Evolutionary conservation across 371 early-diverging fungal genomes (phyloP).

Genomic region (Haplosporangium sp.): DNA sequence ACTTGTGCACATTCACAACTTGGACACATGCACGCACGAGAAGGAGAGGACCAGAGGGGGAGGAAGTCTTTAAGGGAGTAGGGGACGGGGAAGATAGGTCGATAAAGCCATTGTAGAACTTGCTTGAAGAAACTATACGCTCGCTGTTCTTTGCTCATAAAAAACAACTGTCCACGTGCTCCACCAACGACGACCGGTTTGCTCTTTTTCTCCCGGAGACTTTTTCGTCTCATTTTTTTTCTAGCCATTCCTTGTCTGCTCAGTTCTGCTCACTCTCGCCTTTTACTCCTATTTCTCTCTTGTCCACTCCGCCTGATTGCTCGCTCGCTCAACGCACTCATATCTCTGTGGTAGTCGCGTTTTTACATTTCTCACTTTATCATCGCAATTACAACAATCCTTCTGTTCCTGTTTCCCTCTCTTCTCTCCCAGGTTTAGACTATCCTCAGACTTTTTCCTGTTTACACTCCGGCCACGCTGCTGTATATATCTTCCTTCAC

Average conservation of each 20-base stretch:
- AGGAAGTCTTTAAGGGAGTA: conserved; percentile 2
- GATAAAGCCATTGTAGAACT: conserved; percentile 3
- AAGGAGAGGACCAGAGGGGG: conserved; percentile 6
- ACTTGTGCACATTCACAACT: neutral
- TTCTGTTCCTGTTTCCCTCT: too few species aligned
- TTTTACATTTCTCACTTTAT: neutral
- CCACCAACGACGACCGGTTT: too few species aligned
- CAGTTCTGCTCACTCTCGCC: too few species aligned
- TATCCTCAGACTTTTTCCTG: too few species aligned
- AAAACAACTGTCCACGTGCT: too few species aligned
- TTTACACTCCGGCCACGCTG: too few species aligned
- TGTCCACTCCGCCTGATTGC: neutral
- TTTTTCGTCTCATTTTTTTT: neutral
- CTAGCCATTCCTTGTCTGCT: too few species aligned
- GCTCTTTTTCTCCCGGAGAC: neutral
- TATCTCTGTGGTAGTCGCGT: neutral
- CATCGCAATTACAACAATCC: too few species aligned
- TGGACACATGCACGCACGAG: too few species aligned
- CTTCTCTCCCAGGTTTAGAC: too few species aligned
- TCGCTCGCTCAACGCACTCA: neutral
- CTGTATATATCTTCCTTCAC: too few species aligned
- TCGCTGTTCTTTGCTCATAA: conserved; percentile 4
- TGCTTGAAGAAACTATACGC: conserved; percentile 2
- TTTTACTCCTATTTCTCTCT: conserved; percentile 2
- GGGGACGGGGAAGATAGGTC: neutral